A percentile compares a stretch with the other conserved stretches of the same genome.
Conservation (phyloP, 345 rosid species). For the Eucalyptus viminalis region DNA sequence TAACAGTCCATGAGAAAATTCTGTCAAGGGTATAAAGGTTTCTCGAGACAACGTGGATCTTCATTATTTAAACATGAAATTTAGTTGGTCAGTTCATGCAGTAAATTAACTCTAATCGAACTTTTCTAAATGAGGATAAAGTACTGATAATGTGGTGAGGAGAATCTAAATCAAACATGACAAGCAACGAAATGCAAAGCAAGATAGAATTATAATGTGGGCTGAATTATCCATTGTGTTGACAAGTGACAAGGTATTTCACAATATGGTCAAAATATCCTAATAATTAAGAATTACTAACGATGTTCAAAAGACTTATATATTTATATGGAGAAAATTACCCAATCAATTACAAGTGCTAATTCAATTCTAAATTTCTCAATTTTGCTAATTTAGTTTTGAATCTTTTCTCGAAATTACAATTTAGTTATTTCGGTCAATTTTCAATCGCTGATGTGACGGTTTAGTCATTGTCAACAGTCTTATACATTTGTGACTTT, state of each 20-base stretch:
- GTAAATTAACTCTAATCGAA: neutral
- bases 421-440: accelerated
- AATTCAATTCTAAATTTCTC: neutral
- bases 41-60: neutral
- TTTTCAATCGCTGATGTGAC: accelerated
- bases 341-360: neutral
- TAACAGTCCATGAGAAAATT: neutral
- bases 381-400: accelerated
- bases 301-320: neutral
- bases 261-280: neutral
- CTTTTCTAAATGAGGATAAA: neutral
- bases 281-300: neutral
- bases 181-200: neutral
- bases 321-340: neutral
- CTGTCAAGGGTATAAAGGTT: neutral
- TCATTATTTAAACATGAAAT: neutral
- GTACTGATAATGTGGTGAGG: neutral
- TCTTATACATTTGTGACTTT: neutral
- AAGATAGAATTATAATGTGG: neutral
- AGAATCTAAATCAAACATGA: neutral
- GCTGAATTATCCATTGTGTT: too few relatives aligned
- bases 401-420: neutral
- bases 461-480: accelerated
- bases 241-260: neutral
- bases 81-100: neutral